These are phyloP conservation scores for Malassezia globosa DNA, from an alignment of 1,284 basidiomycete species.

Conservation along the genomic window DNA sequence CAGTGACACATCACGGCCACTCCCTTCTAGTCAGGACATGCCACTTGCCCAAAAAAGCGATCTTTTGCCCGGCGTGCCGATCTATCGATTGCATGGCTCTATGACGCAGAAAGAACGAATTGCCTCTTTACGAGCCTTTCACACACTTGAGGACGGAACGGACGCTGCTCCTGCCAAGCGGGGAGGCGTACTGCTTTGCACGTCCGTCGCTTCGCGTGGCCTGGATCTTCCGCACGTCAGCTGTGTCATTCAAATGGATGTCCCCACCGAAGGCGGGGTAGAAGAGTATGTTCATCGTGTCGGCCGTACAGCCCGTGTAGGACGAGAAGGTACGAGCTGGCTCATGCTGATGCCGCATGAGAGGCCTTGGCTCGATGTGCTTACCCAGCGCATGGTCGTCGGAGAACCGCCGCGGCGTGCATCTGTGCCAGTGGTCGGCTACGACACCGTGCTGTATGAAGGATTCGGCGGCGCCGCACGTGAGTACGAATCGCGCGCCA, in stretches of 20 bases:
- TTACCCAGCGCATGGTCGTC: constrained; percentile 61
- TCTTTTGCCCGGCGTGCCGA: constrained; percentile 58
- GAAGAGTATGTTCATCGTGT: constrained; percentile 96
- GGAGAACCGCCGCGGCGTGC: constrained; percentile 2
- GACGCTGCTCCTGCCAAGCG: not conserved
- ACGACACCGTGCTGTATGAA: constrained; percentile 42
- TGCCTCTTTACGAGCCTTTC: constrained; percentile 69
- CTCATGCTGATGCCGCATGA: constrained; percentile 79
- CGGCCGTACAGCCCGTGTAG: constrained; percentile 89
- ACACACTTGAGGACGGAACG: constrained; percentile 38
- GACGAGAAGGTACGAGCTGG: constrained; percentile 79
- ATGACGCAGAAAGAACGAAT: constrained; percentile 71
- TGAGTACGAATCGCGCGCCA: constrained; percentile 81
- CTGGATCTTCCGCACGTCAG: constrained; percentile 91
- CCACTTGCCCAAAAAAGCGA: constrained; percentile 52
- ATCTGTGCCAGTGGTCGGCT: constrained; percentile 13
- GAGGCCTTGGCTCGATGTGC: constrained; percentile 74
- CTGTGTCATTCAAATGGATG: constrained; percentile 88
- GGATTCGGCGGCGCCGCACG: constrained; percentile 63
- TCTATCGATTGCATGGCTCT: constrained; percentile 90
- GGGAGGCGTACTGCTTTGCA: constrained; percentile 70
- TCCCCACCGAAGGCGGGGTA: constrained; percentile 90
- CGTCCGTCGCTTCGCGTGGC: constrained; percentile 91
- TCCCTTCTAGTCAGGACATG: constrained; percentile 6
- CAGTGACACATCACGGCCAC: no score